Evolutionary conservation across 2,329 filamentous ascomycete genomes (phyloP).

Genomic region (Fonsecaea pedrosoi): DNA sequence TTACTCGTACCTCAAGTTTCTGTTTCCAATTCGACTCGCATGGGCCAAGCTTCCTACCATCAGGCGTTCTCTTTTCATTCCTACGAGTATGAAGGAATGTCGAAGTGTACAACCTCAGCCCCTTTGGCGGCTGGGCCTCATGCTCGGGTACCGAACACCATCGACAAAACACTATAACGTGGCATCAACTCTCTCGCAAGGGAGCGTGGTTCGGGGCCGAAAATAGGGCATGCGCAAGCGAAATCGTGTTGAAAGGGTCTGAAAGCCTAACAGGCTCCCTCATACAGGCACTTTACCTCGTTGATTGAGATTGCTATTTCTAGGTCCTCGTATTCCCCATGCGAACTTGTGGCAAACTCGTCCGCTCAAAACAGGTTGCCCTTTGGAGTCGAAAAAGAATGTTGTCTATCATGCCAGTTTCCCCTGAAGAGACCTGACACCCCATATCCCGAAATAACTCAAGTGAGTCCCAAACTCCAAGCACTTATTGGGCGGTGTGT

Average conservation of each 20-base stretch:
- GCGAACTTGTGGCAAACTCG: not conserved
- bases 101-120: slow-evolving; percentile 3
- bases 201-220: slow-evolving; percentile 6
- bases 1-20: not conserved
- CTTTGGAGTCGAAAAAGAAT: not conserved
- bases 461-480: not conserved
- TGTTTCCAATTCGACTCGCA: not conserved
- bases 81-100: not conserved
- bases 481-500: not conserved
- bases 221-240: slow-evolving; percentile 14
- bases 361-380: not conserved
- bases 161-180: not conserved
- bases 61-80: not conserved
- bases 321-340: not conserved
- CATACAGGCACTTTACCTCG: not conserved
- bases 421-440: not conserved
- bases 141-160: slow-evolving; percentile 18
- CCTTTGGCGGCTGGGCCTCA: not conserved
- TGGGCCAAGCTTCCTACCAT: not conserved
- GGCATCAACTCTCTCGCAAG: not conserved
- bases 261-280: not conserved
- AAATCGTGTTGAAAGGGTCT: slow-evolving; percentile 3
- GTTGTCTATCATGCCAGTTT: not conserved
- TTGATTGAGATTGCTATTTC: not conserved
- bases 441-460: slow-evolving; percentile 7